phyloP scores from a whole-genome alignment of 306 rosid species.

The Biancaea sappan region DNA sequence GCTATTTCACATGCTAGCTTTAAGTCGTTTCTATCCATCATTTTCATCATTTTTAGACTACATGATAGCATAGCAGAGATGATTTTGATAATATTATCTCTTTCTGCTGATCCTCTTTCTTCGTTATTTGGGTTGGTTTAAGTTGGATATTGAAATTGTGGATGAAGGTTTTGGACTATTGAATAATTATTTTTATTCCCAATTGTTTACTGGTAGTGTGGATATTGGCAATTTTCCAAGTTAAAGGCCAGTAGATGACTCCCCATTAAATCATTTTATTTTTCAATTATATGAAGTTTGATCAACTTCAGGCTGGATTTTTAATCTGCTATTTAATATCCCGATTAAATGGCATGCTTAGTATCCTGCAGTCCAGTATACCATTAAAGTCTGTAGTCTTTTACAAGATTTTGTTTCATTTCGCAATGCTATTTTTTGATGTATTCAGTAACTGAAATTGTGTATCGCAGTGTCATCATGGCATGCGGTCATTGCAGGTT shows the following conservation, averaged over 20 bases:
- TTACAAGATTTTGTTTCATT: not conserved
- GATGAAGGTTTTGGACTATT: not conserved
- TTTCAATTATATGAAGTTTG: not conserved
- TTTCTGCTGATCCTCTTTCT: not conserved
- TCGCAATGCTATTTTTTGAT: not conserved
- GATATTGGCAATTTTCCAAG: not conserved
- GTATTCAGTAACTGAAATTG: constrained; percentile 28
- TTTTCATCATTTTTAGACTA: too few species aligned
- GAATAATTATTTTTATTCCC: constrained; percentile 19
- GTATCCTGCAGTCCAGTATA: constrained; percentile 3
- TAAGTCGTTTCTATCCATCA: too few species aligned
- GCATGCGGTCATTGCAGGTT: constrained; percentile 82
- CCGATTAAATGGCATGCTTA: not conserved
- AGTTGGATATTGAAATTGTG: not conserved
- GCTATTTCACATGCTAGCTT: not conserved
- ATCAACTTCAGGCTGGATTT: not conserved
- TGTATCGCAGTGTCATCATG: constrained; percentile 93
- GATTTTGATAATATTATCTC: not conserved
- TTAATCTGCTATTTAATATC: not conserved
- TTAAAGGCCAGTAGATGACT: not conserved
- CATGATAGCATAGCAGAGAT: not conserved
- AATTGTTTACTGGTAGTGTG: constrained; percentile 9
- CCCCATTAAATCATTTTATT: not conserved
- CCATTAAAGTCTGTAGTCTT: not conserved
- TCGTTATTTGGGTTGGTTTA: constrained; percentile 17